Evolutionary conservation across 2,329 filamentous ascomycete genomes (phyloP), one percentile per base, ranked within the genome.

Genomic region (Clarireedia monteithiana): DNA sequence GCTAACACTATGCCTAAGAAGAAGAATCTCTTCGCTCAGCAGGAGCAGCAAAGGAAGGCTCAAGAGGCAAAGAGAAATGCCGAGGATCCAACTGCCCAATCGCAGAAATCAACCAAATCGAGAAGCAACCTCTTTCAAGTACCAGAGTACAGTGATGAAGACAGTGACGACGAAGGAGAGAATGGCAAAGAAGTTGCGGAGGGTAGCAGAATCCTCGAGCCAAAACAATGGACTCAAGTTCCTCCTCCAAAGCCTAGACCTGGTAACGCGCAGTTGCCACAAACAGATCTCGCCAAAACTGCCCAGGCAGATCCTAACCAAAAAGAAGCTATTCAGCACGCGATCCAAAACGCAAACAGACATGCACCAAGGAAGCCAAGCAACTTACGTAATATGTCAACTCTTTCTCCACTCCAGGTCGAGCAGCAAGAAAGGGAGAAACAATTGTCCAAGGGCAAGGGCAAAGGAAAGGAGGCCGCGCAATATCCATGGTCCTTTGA

Each of bases 161-260:
- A 52, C 6, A 49, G 50, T 40, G 52, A 34, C 34, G 52, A 39
- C 27, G 36, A 50, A 12, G 40, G 48, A 2, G 30, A 56, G 17
- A 45, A 34, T 27, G 52, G 40, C 7, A 45, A 12, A 3, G 40
- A 34, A 34, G 38, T 36, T 20, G 14, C 20, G 38, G 38, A 39
- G 30, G 46, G 42, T 6, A 40, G 26, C 30, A 39, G 48, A 34
- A 40, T 48, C 27, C 42, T 59, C 4, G 53, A 59, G 55, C 26
- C 27, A 55, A 57, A 57, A 26, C 45, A 40, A 38, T 59, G 57
- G 55, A 51, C 27, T 36, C 55, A 59, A 47, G 51, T 40, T 6
- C 57, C 57, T 12, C 57, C 55, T 38, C 54, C 54, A 36, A 51
- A 51, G 24, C 57, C 57, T 15, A 51, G 51, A 49, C 57, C 57